These are phyloP conservation scores for Talaromyces amestolkiae DNA, from an alignment of 2,329 filamentous ascomycete genomes.

Conservation along the genomic window DNA sequence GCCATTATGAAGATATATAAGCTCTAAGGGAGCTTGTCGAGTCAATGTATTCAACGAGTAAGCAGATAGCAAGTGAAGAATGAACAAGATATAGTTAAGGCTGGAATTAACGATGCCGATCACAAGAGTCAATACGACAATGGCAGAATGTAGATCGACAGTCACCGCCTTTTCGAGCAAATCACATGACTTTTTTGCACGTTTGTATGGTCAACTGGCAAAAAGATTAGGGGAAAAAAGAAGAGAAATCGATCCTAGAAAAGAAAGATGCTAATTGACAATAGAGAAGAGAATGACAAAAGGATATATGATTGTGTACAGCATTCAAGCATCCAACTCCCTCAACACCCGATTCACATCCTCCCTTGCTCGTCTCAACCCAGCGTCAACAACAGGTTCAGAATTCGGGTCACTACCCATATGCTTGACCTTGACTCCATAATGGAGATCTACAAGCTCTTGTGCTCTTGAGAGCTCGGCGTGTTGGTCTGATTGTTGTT, in stretches of 20 bases:
- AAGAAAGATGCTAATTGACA: too few relatives aligned
- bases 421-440: slow-evolving; percentile 53
- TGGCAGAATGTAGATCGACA: background rate
- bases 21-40: slow-evolving; percentile 22
- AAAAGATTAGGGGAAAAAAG: background rate
- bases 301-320: background rate
- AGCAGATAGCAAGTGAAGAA: background rate
- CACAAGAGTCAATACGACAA: background rate
- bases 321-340: slow-evolving; percentile 28
- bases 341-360: slow-evolving; percentile 45
- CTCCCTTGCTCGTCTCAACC: slow-evolving; percentile 49
- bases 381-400: slow-evolving; percentile 44
- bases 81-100: background rate
- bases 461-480: slow-evolving; percentile 56
- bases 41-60: background rate
- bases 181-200: slow-evolving; percentile 11
- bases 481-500: slow-evolving; percentile 25
- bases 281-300: background rate
- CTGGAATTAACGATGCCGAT: background rate
- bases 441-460: slow-evolving; percentile 57
- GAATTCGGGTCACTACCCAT: slow-evolving; percentile 38
- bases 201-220: background rate
- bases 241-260: background rate
- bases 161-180: slow-evolving; percentile 10
- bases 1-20: slow-evolving; percentile 57